phyloP scores from a whole-genome alignment of 164 flowering plant species.

The Houttuynia cordata region DNA sequence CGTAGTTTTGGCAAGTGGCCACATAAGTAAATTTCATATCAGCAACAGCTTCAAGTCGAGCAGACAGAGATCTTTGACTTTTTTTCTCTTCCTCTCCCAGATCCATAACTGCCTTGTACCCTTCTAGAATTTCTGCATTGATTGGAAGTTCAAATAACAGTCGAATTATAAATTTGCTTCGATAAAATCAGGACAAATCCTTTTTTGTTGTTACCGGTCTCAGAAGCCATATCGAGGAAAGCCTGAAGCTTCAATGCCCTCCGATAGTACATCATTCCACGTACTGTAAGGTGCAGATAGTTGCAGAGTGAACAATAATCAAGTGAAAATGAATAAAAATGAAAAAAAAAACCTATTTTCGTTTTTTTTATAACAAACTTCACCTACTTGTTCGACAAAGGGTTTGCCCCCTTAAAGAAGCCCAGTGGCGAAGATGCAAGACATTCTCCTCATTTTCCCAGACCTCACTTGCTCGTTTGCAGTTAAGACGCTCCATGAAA shows the following conservation, averaged over 20 bases:
- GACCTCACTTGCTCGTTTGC: slow-evolving; percentile 50
- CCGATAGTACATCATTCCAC: slow-evolving; percentile 98
- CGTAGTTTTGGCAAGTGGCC: slow-evolving; percentile 94
- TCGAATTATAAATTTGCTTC: not conserved
- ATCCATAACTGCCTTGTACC: slow-evolving; percentile 69
- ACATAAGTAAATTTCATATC: slow-evolving; percentile 97
- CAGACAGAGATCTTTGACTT: slow-evolving; percentile 70
- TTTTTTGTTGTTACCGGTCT: slow-evolving; percentile 33
- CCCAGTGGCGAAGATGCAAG: slow-evolving; percentile 43
- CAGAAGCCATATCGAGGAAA: slow-evolving; percentile 91
- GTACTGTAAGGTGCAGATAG: slow-evolving; percentile 39
- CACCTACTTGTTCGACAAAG: slow-evolving; percentile 66
- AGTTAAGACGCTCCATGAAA: slow-evolving; percentile 76
- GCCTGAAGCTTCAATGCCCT: slow-evolving; percentile 94
- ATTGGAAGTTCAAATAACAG: slow-evolving; percentile 10
- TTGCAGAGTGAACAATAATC: not conserved
- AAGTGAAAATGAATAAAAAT: not conserved
- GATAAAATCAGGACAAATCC: not conserved
- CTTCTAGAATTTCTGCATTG: slow-evolving; percentile 62
- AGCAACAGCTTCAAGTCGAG: slow-evolving; percentile 85
- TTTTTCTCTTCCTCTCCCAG: slow-evolving; percentile 73
- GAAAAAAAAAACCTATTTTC: no score
- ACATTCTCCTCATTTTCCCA: slow-evolving; percentile 77
- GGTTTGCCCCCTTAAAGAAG: slow-evolving; percentile 63
- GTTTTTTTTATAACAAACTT: no score